Conservation (phyloP, 345 rosid genomes). For the Rhodomyrtus tomentosa region DNA sequence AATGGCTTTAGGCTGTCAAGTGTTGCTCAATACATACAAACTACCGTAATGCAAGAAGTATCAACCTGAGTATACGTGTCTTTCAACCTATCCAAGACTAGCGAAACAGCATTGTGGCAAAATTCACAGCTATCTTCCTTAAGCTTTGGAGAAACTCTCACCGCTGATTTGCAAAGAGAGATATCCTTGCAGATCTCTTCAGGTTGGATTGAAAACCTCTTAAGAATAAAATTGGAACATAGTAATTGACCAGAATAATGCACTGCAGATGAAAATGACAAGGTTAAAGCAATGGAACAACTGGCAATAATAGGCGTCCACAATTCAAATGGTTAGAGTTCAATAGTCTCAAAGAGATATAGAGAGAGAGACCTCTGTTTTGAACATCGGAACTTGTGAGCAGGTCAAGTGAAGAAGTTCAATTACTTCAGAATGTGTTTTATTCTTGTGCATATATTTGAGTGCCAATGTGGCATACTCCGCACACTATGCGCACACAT, state of each 20-base stretch:
- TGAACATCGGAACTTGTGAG: slow-evolving; percentile 32
- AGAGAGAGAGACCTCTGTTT: slow-evolving; percentile 42
- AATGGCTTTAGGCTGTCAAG: background rate
- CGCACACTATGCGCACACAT: slow-evolving; percentile 19
- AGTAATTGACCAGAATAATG: slow-evolving; percentile 61
- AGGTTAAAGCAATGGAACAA: background rate
- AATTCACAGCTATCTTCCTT: slow-evolving; percentile 55
- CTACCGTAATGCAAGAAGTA: background rate
- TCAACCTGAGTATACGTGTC: slow-evolving; percentile 91
- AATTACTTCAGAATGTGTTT: slow-evolving; percentile 26
- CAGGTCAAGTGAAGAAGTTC: slow-evolving; percentile 21
- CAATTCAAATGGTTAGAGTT: background rate
- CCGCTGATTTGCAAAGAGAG: slow-evolving; percentile 40
- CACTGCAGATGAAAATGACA: slow-evolving; percentile 36
- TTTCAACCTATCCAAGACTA: slow-evolving; percentile 47
- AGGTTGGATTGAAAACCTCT: slow-evolving; percentile 40
- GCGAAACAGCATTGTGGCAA: slow-evolving; percentile 57
- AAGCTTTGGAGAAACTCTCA: slow-evolving; percentile 16
- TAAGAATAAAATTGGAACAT: slow-evolving; percentile 54
- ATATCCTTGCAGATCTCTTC: slow-evolving; percentile 46
- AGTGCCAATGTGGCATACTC: slow-evolving; percentile 20
- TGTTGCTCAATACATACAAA: background rate
- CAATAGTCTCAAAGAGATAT: background rate
- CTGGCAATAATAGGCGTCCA: background rate
- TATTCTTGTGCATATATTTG: slow-evolving; percentile 15